phyloP scores from a whole-genome alignment of 345 rosid genomes.

The Syzygium grande region DNA sequence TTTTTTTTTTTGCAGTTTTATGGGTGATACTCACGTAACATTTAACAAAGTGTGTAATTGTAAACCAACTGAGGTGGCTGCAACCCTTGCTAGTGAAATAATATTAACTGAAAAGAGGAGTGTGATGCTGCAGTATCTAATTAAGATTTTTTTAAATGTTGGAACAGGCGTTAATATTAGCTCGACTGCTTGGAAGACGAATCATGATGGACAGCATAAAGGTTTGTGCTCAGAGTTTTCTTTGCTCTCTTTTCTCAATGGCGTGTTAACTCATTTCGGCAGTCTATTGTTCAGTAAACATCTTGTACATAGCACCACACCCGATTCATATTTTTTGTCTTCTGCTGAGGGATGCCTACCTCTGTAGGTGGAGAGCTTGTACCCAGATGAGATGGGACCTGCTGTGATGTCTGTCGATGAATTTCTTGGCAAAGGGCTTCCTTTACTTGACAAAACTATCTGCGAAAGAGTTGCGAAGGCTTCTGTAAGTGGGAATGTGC shows the following conservation, averaged over 20 bases:
- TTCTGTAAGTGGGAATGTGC: conserved; percentile 60
- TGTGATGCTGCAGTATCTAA: not conserved
- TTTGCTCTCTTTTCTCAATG: not conserved
- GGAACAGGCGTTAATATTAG: conserved; percentile 80
- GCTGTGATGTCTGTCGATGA: conserved; percentile 58
- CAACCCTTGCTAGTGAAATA: not conserved
- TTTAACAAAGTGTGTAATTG: not conserved
- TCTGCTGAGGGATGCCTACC: not conserved
- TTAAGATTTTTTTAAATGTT: conserved; percentile 6
- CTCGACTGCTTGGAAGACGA: conserved; percentile 76
- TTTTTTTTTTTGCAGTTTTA: not conserved
- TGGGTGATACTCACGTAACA: not conserved
- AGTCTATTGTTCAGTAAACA: not conserved
- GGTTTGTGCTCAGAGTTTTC: conserved; percentile 21
- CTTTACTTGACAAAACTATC: conserved; percentile 51
- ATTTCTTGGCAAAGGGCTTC: conserved; percentile 51
- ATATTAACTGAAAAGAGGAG: not conserved
- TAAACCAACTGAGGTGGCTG: not conserved
- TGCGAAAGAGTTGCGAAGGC: conserved; percentile 68
- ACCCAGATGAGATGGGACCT: conserved; percentile 76
- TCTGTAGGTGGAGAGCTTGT: conserved; percentile 79
- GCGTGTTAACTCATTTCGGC: not conserved
- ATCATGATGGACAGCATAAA: conserved; percentile 60
- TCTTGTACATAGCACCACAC: not conserved
- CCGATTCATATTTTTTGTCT: not conserved